These are phyloP conservation scores for Rhodotorula sp. DNA, from an alignment of 1,284 basidiomycete genomes.

Conservation along the genomic window DNA sequence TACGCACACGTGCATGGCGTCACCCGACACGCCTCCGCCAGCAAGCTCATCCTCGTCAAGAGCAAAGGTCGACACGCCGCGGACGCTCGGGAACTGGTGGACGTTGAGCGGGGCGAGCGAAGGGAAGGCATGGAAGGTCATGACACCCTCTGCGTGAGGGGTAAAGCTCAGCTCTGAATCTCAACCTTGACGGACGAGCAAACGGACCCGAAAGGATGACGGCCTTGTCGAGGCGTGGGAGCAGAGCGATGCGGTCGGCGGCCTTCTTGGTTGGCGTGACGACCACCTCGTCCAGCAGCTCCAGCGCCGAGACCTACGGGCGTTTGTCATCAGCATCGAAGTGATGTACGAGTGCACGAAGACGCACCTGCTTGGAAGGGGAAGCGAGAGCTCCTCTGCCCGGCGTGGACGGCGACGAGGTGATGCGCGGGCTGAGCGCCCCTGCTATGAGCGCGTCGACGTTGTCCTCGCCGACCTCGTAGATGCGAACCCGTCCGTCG, in stretches of 20 bases:
- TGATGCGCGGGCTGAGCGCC: not conserved
- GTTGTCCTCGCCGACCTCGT: slow-evolving; percentile 26
- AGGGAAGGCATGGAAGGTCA: slow-evolving; percentile 77
- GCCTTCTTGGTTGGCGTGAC: slow-evolving; percentile 26
- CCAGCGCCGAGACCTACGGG: slow-evolving; percentile 4
- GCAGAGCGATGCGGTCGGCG: slow-evolving; percentile 27
- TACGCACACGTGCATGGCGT: slow-evolving; percentile 73
- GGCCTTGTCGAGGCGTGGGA: slow-evolving; percentile 39
- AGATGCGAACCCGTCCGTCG: slow-evolving; percentile 33
- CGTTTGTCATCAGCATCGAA: not conserved
- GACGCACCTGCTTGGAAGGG: not conserved
- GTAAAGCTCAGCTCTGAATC: not conserved
- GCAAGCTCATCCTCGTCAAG: slow-evolving; percentile 72
- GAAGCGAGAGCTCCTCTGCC: not conserved
- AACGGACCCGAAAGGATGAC: slow-evolving; percentile 41
- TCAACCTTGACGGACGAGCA: too few relatives aligned
- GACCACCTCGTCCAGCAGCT: slow-evolving; percentile 30
- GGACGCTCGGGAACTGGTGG: slow-evolving; percentile 67
- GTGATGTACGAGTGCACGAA: not conserved
- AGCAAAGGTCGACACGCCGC: slow-evolving; percentile 73
- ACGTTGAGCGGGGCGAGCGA: slow-evolving; percentile 69
- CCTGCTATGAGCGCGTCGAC: not conserved
- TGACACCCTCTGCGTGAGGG: slow-evolving; percentile 61
- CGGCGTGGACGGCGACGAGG: not conserved
- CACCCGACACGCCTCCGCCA: slow-evolving; percentile 58